Base-by-base conservation (phyloP, 345 rosid genomes). In the Populus ilicifolia region DNA sequence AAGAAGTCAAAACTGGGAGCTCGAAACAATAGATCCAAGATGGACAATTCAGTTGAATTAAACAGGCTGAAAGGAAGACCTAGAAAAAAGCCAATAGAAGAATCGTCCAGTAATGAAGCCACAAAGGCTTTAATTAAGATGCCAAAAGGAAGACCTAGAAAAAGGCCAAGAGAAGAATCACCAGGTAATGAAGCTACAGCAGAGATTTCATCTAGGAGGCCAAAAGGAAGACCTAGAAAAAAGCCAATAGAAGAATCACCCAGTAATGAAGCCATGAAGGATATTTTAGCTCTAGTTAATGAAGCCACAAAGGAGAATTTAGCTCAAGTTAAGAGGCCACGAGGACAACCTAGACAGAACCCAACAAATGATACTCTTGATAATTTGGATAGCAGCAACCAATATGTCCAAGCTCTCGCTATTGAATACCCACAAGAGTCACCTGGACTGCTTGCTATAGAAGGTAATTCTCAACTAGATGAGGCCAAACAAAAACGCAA, bases 291-390 rank as follows among this genome's bases (percentile, higher is more conserved):
- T 30, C 25, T 33, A 33, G 35, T 33, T 33, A 33, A 33, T 33
- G 35, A 33, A 33, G 35, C 35, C 35, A 33, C 35, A 33, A 33
- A 4, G 35, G 5, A 33, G 52, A 76, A 83, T 74, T 36, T 54
- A 27, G 46, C 54, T 69, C 77, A 81, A 75, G 68, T 65, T 71
- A 89, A 82, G 84, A 91, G 52, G 83, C 83, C 89, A 65, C 73
- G 84, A 78, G 93, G 91, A 62, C 83, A 89, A 67, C 89, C 89
- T 78, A 85, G 89, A 80, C 89, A 86, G 84, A 81, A 86, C 71
- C 77, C 83, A 76, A 23, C 68, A 65, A 79, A 67, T 69, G 87
- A 88, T 79, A 67, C 80, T 43, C 78, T 80, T 80, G 68, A 79
- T 70, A 64, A 66, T 54, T 79, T 61, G 71, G 86, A 81, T 79